These are phyloP conservation scores for Vanrija sp. DNA, from an alignment of 1,284 basidiomycete genomes.

Conservation along the genomic window DNA sequence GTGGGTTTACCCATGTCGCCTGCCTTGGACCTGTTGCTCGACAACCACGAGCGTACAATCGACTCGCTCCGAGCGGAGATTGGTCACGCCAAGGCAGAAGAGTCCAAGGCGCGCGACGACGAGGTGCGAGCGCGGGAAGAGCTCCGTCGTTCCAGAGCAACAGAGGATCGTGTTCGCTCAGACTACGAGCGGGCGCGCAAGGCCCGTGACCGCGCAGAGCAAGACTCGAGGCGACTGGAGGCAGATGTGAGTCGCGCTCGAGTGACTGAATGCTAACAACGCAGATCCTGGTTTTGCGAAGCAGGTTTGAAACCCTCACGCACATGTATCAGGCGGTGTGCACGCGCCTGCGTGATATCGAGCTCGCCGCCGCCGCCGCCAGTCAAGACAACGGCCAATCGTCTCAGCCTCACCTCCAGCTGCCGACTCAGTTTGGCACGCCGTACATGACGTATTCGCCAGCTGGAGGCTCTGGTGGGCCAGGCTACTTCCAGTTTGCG, in stretches of 20 bases:
- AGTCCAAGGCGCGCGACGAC: constrained; percentile 38
- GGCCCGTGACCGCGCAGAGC: constrained; percentile 19
- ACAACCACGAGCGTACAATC: constrained; percentile 35
- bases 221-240: constrained; percentile 29
- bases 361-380: neutral
- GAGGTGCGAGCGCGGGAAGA: constrained; percentile 29
- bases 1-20: constrained; percentile 20
- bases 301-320: constrained; percentile 16
- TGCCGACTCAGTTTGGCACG: neutral
- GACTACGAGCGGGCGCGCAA: constrained; percentile 31
- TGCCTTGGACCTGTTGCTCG: constrained; percentile 27
- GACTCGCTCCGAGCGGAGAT: constrained; percentile 40
- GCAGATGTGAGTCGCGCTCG: constrained; percentile 33
- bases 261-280: neutral
- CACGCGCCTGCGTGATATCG: constrained; percentile 12
- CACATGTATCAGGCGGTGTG: constrained; percentile 19
- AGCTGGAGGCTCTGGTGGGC: neutral
- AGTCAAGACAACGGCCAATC: neutral
- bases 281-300: constrained; percentile 14
- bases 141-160: constrained; percentile 19
- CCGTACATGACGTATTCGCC: neutral
- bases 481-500: neutral
- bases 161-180: constrained; percentile 29
- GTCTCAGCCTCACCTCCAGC: neutral
- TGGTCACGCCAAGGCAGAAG: constrained; percentile 39